A percentile compares a stretch with the other conserved stretches of the same genome.
Evolutionary conservation across 495 filamentous ascomycete species (phyloP).

Genomic region (Lophiostoma macrostomum): DNA sequence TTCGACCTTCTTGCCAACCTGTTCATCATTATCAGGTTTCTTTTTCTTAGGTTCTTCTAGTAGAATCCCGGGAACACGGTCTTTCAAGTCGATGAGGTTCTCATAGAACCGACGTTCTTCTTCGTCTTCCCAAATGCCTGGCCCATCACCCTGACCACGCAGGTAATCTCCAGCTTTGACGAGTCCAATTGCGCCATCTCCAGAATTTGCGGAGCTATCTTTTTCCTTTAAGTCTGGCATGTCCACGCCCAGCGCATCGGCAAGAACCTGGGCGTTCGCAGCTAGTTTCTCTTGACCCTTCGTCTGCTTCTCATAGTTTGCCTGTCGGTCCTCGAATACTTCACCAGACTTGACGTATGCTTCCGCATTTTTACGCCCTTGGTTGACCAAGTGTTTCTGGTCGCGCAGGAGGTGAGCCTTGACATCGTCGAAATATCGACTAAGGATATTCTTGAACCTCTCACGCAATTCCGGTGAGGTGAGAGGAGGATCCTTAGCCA

Average conservation of each 20-base stretch:
- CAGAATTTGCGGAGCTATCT: constrained; percentile 59
- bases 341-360: constrained; percentile 98
- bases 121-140: constrained; percentile 99
- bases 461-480: constrained; percentile 72
- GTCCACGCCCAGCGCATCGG: constrained; percentile 82
- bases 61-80: constrained; percentile 88
- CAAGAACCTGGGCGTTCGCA: constrained; percentile 84
- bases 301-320: constrained; percentile 88
- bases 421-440: constrained; percentile 89
- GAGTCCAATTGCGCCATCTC: constrained; percentile 80
- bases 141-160: constrained; percentile 80
- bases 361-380: constrained; percentile 92
- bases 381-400: constrained; percentile 76
- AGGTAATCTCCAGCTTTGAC: constrained; percentile 93
- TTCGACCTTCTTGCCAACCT: constrained; percentile 45
- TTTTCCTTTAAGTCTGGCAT: constrained; percentile 91
- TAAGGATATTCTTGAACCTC: constrained; percentile 83
- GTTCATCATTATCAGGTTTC: constrained; percentile 60
- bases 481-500: constrained; percentile 65
- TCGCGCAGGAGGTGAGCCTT: constrained; percentile 84
- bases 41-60: constrained; percentile 96
- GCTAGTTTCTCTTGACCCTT: constrained; percentile 90
- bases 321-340: constrained; percentile 96
- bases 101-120: constrained; percentile 98
- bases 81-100: constrained; percentile 90